These are phyloP conservation scores for Amanita subjunquillea DNA, from an alignment of 768 basidiomycete species.

Conservation along the genomic window DNA sequence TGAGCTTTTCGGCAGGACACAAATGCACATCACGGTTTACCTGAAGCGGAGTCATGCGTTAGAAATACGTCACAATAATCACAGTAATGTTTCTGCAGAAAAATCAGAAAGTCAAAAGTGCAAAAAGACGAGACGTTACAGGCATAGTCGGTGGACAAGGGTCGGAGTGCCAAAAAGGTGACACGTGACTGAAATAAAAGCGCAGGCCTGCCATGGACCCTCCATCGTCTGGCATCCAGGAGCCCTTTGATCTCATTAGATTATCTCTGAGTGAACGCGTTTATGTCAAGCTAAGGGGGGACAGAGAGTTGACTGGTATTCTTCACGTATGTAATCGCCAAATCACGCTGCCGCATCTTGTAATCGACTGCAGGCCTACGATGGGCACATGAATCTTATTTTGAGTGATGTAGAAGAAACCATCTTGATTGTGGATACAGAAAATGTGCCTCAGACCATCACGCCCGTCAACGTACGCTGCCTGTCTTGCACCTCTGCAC, in stretches of 20 bases:
- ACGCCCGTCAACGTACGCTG: constrained; percentile 54
- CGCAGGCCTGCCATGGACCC: constrained; percentile 43
- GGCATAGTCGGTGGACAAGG: constrained; percentile 41
- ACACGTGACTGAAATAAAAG: background rate
- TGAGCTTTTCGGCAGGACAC: background rate
- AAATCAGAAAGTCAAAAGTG: background rate
- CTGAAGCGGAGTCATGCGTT: constrained; percentile 91
- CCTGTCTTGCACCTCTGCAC: background rate
- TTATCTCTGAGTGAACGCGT: constrained; percentile 96
- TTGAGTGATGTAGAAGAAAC: constrained; percentile 97
- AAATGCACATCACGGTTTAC: constrained; percentile 26
- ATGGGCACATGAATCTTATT: constrained; percentile 99
- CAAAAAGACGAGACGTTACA: constrained; percentile 27
- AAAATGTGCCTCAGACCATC: constrained; percentile 45
- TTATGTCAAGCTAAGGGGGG: constrained; percentile 94
- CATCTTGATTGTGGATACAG: constrained; percentile 92
- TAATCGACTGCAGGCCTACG: constrained; percentile 68
- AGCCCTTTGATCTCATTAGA: constrained; percentile 95
- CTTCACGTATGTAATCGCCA: constrained; percentile 61
- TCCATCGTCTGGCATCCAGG: constrained; percentile 71
- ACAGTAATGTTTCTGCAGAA: constrained; percentile 78
- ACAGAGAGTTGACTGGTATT: constrained; percentile 84
- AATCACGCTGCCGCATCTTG: constrained; percentile 4
- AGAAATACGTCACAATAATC: constrained; percentile 92
- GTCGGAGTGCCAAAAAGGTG: constrained; percentile 3